These are phyloP conservation scores for Globisporangium parvum DNA, from an alignment of 352 stramenopile genomes.

Conservation along the genomic window DNA sequence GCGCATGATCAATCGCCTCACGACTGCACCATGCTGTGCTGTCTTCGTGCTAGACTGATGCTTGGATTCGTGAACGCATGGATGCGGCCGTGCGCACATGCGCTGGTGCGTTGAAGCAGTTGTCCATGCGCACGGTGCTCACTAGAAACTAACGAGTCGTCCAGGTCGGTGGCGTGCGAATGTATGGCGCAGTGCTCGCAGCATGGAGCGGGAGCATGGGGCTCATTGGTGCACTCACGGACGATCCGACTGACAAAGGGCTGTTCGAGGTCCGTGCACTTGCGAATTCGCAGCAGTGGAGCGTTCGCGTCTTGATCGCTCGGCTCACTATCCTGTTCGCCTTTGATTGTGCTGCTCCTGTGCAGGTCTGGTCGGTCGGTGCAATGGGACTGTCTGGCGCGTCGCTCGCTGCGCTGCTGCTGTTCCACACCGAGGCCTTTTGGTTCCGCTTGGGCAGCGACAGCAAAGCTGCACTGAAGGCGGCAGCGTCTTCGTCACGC, in stretches of 20 bases:
- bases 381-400: constrained; percentile 37
- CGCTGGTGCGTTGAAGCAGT: constrained; percentile 23
- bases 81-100: constrained; percentile 40
- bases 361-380: constrained; percentile 49
- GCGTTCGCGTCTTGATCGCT: background rate
- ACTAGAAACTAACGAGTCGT: background rate
- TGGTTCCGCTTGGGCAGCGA: constrained; percentile 28
- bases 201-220: constrained; percentile 38
- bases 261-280: constrained; percentile 31
- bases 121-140: background rate
- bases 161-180: constrained; percentile 45
- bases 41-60: constrained; percentile 11
- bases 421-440: constrained; percentile 49
- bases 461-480: background rate
- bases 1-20: background rate
- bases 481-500: background rate
- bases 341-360: background rate
- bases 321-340: background rate
- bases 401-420: constrained; percentile 28
- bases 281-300: background rate
- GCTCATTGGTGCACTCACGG: constrained; percentile 25
- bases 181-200: constrained; percentile 33
- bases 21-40: background rate
- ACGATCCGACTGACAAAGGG: constrained; percentile 33
- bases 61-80: constrained; percentile 29